Conservation (phyloP, 2,329 filamentous ascomycete genomes). For the Pestalotiopsis sp. region DNA sequence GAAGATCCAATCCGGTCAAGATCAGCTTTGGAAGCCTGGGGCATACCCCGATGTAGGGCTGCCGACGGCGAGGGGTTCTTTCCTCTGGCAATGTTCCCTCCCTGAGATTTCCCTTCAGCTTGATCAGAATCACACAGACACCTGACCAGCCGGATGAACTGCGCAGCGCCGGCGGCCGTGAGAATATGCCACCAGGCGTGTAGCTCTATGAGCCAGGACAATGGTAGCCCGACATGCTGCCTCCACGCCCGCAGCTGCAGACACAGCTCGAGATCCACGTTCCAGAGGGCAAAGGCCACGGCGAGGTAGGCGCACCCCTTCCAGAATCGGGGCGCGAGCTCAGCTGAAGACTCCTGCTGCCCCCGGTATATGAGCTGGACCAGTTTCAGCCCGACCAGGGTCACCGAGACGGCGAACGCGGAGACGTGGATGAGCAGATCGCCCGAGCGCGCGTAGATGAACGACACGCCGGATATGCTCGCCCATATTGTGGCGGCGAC, state of each 20-base stretch:
- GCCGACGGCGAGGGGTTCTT: neutral
- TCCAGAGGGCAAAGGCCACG: conserved; percentile 57
- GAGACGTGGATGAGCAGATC: conserved; percentile 47
- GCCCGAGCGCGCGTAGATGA: conserved; percentile 44
- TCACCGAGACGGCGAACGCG: conserved; percentile 38
- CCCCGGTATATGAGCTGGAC: conserved; percentile 38
- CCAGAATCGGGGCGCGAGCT: conserved; percentile 31
- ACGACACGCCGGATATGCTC: conserved; percentile 43
- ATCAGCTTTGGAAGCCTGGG: neutral
- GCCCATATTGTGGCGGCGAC: conserved; percentile 41
- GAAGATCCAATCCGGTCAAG: neutral
- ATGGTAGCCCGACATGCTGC: conserved; percentile 52
- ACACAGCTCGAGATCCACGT: conserved; percentile 59
- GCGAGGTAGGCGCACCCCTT: conserved; percentile 38
- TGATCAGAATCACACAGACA: neutral
- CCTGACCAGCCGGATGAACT: conserved; percentile 39
- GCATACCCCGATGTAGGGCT: neutral
- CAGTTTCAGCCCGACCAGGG: conserved; percentile 35
- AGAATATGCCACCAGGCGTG: conserved; percentile 69
- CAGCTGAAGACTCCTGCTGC: conserved; percentile 30
- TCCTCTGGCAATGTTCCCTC: neutral
- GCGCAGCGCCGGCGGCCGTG: conserved; percentile 56
- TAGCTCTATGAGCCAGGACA: conserved; percentile 58
- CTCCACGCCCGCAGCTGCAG: conserved; percentile 47
- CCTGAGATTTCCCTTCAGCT: neutral